phyloP scores from a whole-genome alignment of 2,329 filamentous ascomycete genomes.

The Pezicula neosporulosa region DNA sequence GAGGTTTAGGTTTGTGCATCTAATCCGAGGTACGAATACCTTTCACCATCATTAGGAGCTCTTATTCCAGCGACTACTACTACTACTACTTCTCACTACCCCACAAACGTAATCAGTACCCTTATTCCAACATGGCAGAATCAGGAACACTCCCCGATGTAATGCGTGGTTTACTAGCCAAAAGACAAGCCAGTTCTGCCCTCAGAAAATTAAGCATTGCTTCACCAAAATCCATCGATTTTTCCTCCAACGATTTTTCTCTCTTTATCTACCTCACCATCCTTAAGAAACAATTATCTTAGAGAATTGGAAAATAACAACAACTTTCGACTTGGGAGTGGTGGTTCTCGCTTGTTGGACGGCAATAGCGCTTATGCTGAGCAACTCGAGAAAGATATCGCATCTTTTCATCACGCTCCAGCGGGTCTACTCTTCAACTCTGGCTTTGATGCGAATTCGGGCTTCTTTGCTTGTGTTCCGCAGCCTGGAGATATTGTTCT shows the following conservation, averaged over 20 bases:
- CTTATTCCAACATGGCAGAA: background rate
- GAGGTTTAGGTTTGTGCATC: too few relatives aligned
- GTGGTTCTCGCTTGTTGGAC: constrained; percentile 50
- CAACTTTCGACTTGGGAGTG: constrained; percentile 40
- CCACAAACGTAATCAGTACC: too few relatives aligned
- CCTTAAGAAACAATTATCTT: constrained; percentile 63
- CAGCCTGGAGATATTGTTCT: constrained; percentile 60
- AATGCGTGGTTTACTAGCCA: constrained; percentile 5
- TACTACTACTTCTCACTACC: too few relatives aligned
- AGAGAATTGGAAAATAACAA: constrained; percentile 13
- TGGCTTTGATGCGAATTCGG: constrained; percentile 64
- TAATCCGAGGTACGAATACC: too few relatives aligned
- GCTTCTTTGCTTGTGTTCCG: constrained; percentile 57
- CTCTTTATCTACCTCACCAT: constrained; percentile 57
- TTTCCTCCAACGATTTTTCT: constrained; percentile 80
- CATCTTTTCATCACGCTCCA: constrained; percentile 42
- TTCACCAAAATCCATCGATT: constrained; percentile 67
- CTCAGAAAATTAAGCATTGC: constrained; percentile 50
- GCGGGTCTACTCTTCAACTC: constrained; percentile 52
- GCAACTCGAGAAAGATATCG: constrained; percentile 42
- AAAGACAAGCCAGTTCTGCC: constrained; percentile 15
- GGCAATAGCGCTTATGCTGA: constrained; percentile 45
- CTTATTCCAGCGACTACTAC: too few relatives aligned
- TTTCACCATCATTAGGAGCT: too few relatives aligned
- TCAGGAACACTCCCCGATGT: background rate